Conservation (phyloP, 1,284 basidiomycete species). For the Porogramme epimiltina region DNA sequence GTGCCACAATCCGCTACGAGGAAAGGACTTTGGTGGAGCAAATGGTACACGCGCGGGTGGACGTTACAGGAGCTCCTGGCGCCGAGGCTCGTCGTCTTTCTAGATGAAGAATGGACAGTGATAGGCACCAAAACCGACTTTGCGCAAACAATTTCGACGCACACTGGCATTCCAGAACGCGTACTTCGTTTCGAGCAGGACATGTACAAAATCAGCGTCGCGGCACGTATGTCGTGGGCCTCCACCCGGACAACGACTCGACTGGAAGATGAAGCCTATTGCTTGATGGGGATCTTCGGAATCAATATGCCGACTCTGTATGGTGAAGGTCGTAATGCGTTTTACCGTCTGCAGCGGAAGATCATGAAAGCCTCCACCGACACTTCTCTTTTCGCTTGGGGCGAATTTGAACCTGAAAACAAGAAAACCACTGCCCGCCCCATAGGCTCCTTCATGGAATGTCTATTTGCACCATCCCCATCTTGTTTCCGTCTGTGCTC, state of each 20-base stretch:
- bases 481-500: too few species aligned
- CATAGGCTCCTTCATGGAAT: too few species aligned
- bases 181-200: background rate
- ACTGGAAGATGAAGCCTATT: background rate
- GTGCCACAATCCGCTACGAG: background rate
- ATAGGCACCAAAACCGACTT: background rate
- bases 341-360: background rate
- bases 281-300: background rate
- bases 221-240: background rate
- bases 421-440: too few species aligned
- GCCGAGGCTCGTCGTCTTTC: background rate
- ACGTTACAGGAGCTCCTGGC: background rate
- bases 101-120: background rate
- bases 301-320: background rate
- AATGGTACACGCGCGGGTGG: background rate
- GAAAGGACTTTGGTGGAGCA: background rate
- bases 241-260: background rate
- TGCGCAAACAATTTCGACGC: background rate
- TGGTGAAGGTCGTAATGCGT: background rate
- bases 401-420: background rate
- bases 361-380: background rate
- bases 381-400: background rate
- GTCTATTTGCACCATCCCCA: too few species aligned
- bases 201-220: background rate
- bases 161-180: background rate